phyloP scores from a whole-genome alignment of 2,329 filamentous ascomycete species.

The Pseudogymnoascus sp. region DNA sequence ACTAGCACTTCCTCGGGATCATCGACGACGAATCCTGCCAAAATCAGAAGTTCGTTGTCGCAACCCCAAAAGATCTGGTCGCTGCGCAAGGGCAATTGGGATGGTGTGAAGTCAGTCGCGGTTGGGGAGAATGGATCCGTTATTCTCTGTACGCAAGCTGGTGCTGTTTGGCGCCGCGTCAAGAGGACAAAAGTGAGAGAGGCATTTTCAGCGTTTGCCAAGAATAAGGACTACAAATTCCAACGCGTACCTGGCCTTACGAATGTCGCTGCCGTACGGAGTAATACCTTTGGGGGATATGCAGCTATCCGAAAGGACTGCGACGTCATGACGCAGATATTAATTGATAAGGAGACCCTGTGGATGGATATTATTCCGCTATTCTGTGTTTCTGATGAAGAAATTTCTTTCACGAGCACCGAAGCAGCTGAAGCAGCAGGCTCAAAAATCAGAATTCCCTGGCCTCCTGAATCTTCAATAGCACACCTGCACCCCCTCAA shows the following conservation, averaged over 20 bases:
- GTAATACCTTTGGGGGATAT: constrained; percentile 84
- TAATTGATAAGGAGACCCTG: constrained; percentile 56
- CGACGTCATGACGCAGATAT: constrained; percentile 63
- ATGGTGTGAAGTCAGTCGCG: constrained; percentile 76
- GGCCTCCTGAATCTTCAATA: constrained; percentile 36
- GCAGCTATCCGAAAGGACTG: constrained; percentile 79
- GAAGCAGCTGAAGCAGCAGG: constrained; percentile 31
- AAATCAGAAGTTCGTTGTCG: constrained; percentile 69
- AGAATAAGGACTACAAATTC: constrained; percentile 85
- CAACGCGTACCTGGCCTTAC: constrained; percentile 82
- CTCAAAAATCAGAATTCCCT: constrained; percentile 32
- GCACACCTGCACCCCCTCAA: constrained; percentile 44
- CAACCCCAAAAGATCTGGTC: constrained; percentile 79
- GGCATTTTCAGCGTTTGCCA: constrained; percentile 29
- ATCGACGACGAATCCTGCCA: constrained; percentile 76
- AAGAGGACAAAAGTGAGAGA: constrained; percentile 75
- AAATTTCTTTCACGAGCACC: constrained; percentile 29
- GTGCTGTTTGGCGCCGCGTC: constrained; percentile 85
- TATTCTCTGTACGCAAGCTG: constrained; percentile 85
- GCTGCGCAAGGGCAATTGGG: constrained; percentile 56
- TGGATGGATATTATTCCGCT: constrained; percentile 67
- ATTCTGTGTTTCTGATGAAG: constrained; percentile 57
- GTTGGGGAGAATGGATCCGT: constrained; percentile 91
- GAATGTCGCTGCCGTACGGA: constrained; percentile 72
- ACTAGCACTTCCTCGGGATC: constrained; percentile 54